These are phyloP conservation scores for Rhizopogon sp. DNA, from an alignment of 768 basidiomycete species.

Conservation along the genomic window DNA sequence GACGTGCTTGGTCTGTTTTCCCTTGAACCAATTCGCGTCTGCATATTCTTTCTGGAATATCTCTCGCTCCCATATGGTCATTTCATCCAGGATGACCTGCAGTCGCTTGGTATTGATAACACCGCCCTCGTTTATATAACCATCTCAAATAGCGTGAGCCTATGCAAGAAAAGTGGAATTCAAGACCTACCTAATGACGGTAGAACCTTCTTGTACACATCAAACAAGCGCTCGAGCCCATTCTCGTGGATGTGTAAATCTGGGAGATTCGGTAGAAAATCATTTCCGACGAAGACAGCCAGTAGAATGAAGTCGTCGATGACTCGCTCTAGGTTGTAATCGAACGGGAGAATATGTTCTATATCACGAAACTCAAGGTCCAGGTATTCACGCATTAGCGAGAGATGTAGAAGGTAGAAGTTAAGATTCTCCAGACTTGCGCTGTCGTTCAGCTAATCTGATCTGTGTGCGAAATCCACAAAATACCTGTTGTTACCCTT, in stretches of 20 bases:
- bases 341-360: conserved; percentile 61
- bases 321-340: conserved; percentile 86
- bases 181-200: conserved; percentile 58
- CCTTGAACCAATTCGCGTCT: conserved; percentile 90
- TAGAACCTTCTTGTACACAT: conserved; percentile 90
- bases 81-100: conserved; percentile 84
- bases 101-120: conserved; percentile 74
- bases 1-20: conserved; percentile 77
- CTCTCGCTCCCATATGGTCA: conserved; percentile 84
- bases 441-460: conserved; percentile 5
- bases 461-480: background rate
- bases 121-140: conserved; percentile 91
- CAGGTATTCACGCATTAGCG: conserved; percentile 93
- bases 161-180: background rate
- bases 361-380: conserved; percentile 90
- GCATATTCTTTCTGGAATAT: conserved; percentile 89
- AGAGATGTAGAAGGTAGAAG: conserved; percentile 94
- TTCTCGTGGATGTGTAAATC: conserved; percentile 98
- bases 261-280: conserved; percentile 94
- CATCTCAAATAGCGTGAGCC: conserved; percentile 44
- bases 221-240: conserved; percentile 87
- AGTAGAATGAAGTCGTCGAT: conserved; percentile 98
- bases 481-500: conserved; percentile 57
- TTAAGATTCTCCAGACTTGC: conserved; percentile 68
- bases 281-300: conserved; percentile 96